These are phyloP conservation scores for Veloboletus limbatus DNA, from an alignment of 1,284 basidiomycete species.

Conservation along the genomic window DNA sequence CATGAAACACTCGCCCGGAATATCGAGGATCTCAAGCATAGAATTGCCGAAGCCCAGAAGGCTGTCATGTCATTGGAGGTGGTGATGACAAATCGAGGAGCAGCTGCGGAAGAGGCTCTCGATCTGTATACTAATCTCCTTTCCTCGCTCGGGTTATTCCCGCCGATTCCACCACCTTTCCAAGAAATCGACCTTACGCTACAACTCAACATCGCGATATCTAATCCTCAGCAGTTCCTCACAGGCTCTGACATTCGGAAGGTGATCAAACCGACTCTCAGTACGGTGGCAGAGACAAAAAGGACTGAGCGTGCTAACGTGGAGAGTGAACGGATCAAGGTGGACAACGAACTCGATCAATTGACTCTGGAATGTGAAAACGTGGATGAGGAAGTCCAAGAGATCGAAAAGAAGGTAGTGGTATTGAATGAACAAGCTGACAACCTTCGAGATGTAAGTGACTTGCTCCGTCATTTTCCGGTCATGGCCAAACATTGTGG, in stretches of 20 bases:
- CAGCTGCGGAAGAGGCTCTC: slow-evolving; percentile 74
- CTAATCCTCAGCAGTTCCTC: slow-evolving; percentile 63
- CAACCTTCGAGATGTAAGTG: slow-evolving; percentile 67
- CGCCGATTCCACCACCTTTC: slow-evolving; percentile 64
- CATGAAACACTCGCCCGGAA: slow-evolving; percentile 70
- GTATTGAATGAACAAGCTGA: slow-evolving; percentile 75
- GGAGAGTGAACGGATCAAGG: slow-evolving; percentile 69
- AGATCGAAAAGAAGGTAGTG: slow-evolving; percentile 66
- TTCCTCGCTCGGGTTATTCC: slow-evolving; percentile 70
- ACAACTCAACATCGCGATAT: slow-evolving; percentile 70
- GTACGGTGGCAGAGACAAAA: slow-evolving; percentile 64
- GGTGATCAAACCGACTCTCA: slow-evolving; percentile 70
- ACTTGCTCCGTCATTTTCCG: neutral
- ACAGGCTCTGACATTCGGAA: slow-evolving; percentile 63
- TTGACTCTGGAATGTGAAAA: slow-evolving; percentile 76
- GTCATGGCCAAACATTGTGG: slow-evolving; percentile 7
- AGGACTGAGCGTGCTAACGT: slow-evolving; percentile 63
- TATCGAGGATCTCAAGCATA: slow-evolving; percentile 72
- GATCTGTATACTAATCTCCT: slow-evolving; percentile 72
- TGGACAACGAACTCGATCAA: slow-evolving; percentile 78
- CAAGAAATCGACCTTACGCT: slow-evolving; percentile 69
- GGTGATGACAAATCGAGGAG: slow-evolving; percentile 70
- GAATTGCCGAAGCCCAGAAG: slow-evolving; percentile 69
- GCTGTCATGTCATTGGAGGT: slow-evolving; percentile 74
- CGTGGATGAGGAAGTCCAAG: slow-evolving; percentile 66